These are phyloP conservation scores for Pseudogymnoascus sp. DNA, from an alignment of 2,329 filamentous ascomycete genomes.

Conservation along the genomic window DNA sequence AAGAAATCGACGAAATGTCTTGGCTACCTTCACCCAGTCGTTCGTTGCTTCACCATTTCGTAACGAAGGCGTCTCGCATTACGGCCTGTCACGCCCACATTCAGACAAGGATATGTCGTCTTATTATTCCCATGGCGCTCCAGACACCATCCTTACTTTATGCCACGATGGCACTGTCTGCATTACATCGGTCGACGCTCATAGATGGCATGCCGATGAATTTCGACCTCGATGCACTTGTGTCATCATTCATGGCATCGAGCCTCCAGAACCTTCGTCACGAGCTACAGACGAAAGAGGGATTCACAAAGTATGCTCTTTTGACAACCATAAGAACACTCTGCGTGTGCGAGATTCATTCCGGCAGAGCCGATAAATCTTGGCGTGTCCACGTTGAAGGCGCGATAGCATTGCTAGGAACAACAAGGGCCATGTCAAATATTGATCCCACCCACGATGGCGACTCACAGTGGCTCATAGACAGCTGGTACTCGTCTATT, in stretches of 20 bases:
- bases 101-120: conserved; percentile 35
- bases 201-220: conserved; percentile 29
- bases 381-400: conserved; percentile 38
- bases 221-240: conserved; percentile 32
- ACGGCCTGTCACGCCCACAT: conserved; percentile 35
- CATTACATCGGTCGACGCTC: conserved; percentile 34
- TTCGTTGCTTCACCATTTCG: conserved; percentile 34
- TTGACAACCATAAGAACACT: conserved; percentile 36
- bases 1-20: conserved; percentile 32
- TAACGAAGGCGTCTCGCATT: conserved; percentile 35
- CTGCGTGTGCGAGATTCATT: conserved; percentile 37
- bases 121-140: conserved; percentile 38
- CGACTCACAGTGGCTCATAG: conserved; percentile 23
- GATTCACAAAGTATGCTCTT: conserved; percentile 29
- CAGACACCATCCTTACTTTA: conserved; percentile 36
- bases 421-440: conserved; percentile 17
- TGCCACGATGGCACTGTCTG: conserved; percentile 36
- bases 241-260: conserved; percentile 33
- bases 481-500: conserved; percentile 36
- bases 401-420: conserved; percentile 32
- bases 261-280: conserved; percentile 35
- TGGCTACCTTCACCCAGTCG: conserved; percentile 32
- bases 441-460: not conserved
- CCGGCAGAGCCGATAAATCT: conserved; percentile 32
- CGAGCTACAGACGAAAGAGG: conserved; percentile 31